Conservation (phyloP, 306 rosid genomes). For the Leucaena leucocephala region DNA sequence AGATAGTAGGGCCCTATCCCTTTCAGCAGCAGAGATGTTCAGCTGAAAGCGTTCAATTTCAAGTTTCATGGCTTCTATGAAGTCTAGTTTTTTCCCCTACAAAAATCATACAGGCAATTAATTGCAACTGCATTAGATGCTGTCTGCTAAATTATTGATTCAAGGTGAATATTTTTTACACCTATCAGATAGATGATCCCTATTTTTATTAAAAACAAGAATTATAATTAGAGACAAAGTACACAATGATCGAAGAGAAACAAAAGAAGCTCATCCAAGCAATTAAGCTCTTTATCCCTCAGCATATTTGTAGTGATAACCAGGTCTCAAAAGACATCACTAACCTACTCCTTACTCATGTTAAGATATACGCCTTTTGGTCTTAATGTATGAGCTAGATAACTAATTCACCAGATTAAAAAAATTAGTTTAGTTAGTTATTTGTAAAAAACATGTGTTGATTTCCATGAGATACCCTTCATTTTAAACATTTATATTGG, state of each 20-base stretch:
- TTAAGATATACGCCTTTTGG: neutral
- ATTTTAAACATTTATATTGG: neutral
- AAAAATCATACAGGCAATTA: constrained; percentile 33
- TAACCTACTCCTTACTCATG: neutral
- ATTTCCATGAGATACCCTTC: neutral
- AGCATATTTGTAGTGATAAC: constrained; percentile 13
- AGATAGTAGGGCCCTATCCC: constrained; percentile 85
- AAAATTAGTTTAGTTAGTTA: neutral
- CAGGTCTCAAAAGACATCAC: constrained; percentile 4
- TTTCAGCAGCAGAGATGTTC: constrained; percentile 96
- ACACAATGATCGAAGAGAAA: neutral
- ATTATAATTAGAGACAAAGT: constrained; percentile 2
- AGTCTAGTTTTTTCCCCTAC: constrained; percentile 70
- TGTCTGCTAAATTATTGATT: constrained; percentile 16
- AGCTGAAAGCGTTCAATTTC: constrained; percentile 90
- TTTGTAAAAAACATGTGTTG: neutral
- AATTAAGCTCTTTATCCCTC: constrained; percentile 24
- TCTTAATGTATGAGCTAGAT: neutral
- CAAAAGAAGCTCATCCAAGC: constrained; percentile 24
- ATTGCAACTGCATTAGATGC: constrained; percentile 26
- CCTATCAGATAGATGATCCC: neutral
- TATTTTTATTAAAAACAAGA: neutral
- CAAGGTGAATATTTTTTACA: constrained; percentile 10
- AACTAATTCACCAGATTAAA: neutral
- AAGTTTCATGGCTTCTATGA: constrained; percentile 87